Evolutionary conservation across 345 rosid species (phyloP), one percentile per base, ranked within the genome.

Genomic region (Eutrema yunnanense): DNA sequence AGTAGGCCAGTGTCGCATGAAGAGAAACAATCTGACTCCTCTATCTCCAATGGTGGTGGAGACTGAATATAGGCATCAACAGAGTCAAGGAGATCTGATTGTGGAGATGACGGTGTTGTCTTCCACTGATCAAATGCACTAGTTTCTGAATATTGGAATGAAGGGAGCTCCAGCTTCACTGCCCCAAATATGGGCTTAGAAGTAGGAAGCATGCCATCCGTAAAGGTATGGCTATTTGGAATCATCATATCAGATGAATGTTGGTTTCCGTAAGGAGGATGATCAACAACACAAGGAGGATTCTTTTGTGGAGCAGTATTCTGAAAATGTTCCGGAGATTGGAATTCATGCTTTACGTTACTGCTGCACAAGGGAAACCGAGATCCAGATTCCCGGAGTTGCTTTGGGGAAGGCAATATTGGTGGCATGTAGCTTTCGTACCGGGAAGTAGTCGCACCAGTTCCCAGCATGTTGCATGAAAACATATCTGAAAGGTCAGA

Each of bases 111-210:
- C 73, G 85, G 80, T 30, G 87, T 81, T 54, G 82, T 60, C 65
- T 82, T 90, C 96, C 97, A 87, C 84, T 86, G 85, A 74, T 88
- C 84, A 66, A 92, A 83, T 40, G 38, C 14, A 64, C 86, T 86
- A 74, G 83, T 75, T 80, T 91, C 97, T 73, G 90, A 65, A 90
- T 86, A 86, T 95, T 95, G 99, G 98, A 95, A 93, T 90, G 99
- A 95, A 95, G 98, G 98, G 99, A 95, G 98, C 98, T 95, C 99
- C 91, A 83, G 83, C 99, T 95, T 92, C 98, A 88, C 78, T 75
- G 92, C 86, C 92, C 80, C 92, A 12, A 81, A 74, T 27, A 52
- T 43, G 75, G 94, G 88, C 90, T 80, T 88, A 66, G 96, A 95
- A 95, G 98, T 79, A 83, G 90, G 83, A 89, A 86, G 82, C 79